Conservation (phyloP, 73 alveolate genomes). For the Uronychia setigera region DNA sequence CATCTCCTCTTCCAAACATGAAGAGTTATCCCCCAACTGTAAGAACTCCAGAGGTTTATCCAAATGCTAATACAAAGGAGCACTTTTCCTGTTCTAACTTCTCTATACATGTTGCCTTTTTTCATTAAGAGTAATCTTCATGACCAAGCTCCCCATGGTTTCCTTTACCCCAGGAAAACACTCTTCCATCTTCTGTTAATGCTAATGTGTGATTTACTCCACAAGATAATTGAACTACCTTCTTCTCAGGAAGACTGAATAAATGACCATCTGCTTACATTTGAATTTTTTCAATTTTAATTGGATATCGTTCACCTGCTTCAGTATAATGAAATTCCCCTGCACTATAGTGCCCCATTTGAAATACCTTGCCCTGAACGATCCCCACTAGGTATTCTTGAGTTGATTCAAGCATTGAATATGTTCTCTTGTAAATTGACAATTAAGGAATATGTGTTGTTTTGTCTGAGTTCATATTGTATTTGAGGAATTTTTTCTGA, state of each 20-base stretch:
- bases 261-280: not conserved
- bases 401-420: not conserved
- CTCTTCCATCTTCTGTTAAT: not conserved
- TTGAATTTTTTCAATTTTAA: not conserved
- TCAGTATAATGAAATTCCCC: not conserved
- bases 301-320: not conserved
- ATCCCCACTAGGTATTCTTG: not conserved
- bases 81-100: not conserved
- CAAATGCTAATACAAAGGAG: not conserved
- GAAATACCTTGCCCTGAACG: not conserved
- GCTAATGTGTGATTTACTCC: not conserved
- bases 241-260: not conserved
- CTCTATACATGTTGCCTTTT: not conserved
- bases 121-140: not conserved
- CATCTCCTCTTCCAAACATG: not conserved
- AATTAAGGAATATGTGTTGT: not conserved
- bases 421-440: not conserved
- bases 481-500: not conserved
- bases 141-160: not conserved
- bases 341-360: not conserved
- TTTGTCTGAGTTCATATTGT: not conserved
- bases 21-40: not conserved
- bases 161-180: not conserved
- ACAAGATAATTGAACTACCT: not conserved
- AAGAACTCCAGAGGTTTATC: not conserved